Evolutionary conservation across 768 basidiomycete genomes (phyloP).

Genomic region (Mycena metata): DNA sequence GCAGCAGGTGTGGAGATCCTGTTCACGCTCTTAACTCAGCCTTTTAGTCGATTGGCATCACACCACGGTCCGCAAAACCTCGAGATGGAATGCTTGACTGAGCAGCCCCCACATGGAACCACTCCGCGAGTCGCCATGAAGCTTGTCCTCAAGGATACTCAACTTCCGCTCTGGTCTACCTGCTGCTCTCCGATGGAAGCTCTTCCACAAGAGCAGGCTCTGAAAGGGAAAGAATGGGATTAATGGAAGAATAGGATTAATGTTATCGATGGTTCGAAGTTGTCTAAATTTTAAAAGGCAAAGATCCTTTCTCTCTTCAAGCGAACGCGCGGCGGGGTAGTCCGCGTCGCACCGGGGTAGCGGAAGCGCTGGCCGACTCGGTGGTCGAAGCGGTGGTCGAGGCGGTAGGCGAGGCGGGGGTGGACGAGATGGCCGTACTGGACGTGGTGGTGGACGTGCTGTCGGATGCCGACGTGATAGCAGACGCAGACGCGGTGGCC

Average conservation of each 20-base stretch:
- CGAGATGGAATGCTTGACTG: background rate
- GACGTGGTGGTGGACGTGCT: too few species aligned
- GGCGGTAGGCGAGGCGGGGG: too few species aligned
- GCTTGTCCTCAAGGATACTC: background rate
- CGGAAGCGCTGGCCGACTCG: too few species aligned
- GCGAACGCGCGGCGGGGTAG: too few species aligned
- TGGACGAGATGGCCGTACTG: too few species aligned
- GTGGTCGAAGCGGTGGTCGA: too few species aligned
- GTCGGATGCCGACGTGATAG: too few species aligned
- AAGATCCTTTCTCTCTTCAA: background rate
- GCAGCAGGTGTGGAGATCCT: background rate
- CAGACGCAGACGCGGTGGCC: too few species aligned
- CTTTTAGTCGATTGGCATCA: background rate
- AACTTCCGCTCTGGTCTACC: background rate
- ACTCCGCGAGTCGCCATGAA: background rate
- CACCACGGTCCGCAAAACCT: background rate
- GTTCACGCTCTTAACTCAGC: background rate
- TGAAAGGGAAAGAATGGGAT: constrained; percentile 12
- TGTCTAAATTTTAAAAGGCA: background rate
- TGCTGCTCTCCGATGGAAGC: constrained; percentile 1
- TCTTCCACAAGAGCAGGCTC: background rate
- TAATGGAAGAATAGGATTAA: too few species aligned
- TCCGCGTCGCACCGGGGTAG: too few species aligned
- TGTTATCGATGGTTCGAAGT: too few species aligned
- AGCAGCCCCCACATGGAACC: background rate